phyloP scores from a whole-genome alignment of 495 filamentous ascomycete genomes.

The Neurospora sp. region DNA sequence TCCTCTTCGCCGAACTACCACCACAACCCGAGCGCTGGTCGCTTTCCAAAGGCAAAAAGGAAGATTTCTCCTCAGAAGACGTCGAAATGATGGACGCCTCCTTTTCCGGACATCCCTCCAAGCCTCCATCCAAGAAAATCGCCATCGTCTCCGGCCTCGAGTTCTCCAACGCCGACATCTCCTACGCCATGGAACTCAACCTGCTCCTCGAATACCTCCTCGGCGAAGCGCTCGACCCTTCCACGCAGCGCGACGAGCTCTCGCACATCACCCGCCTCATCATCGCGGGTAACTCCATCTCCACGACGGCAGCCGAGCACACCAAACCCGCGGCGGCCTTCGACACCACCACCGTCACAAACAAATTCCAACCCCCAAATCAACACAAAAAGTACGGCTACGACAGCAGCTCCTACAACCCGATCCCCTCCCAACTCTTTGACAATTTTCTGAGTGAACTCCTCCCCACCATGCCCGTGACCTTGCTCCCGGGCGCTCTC shows the following conservation, averaged over 20 bases:
- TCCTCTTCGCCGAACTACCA: conserved; percentile 77
- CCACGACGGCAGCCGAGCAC: conserved; percentile 26
- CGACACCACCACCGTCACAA: conserved; percentile 17
- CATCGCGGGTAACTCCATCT: conserved; percentile 84
- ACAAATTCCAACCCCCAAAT: conserved; percentile 20
- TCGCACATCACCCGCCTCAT: conserved; percentile 73
- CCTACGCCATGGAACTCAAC: conserved; percentile 60
- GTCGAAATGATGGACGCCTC: conserved; percentile 35
- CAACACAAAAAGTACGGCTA: conserved; percentile 82
- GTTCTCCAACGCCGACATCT: conserved; percentile 61
- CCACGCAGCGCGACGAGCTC: conserved; percentile 42
- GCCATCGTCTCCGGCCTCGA: conserved; percentile 83
- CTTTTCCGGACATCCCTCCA: conserved; percentile 5
- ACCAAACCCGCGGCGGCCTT: conserved; percentile 14
- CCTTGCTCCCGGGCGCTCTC: conserved; percentile 61
- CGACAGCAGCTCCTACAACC: conserved; percentile 78
- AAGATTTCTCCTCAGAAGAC: conserved; percentile 24
- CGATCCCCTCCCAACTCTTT: conserved; percentile 68
- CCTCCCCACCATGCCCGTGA: conserved; percentile 71
- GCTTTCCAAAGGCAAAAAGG: conserved; percentile 24
- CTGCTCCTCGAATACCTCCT: conserved; percentile 80
- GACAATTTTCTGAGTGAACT: conserved; percentile 75
- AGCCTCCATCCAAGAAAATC: conserved; percentile 48
- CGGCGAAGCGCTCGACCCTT: conserved; percentile 60
- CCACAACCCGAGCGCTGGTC: conserved; percentile 74